Evolutionary conservation across 495 filamentous ascomycete genomes (phyloP).

Genomic region (Lophiotrema nucula): DNA sequence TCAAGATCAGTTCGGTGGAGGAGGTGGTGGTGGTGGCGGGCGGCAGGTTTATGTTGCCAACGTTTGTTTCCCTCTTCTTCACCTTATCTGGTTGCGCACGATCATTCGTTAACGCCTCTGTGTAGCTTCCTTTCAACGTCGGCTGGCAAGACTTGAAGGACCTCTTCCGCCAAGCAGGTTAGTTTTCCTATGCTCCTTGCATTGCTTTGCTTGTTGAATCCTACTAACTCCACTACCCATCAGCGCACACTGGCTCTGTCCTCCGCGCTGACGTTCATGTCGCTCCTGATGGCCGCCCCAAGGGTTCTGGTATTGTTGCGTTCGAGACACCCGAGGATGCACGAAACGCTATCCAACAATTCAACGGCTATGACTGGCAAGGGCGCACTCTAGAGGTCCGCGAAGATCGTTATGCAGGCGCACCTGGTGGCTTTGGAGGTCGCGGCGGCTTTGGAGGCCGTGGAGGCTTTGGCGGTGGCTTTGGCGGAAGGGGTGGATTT

Average conservation of each 20-base stretch:
- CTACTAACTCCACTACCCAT: constrained; percentile 23
- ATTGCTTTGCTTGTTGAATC: not conserved
- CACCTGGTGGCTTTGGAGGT: constrained; percentile 53
- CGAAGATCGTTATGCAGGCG: constrained; percentile 88
- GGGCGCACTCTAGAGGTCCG: constrained; percentile 90
- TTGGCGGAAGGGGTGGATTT: constrained; percentile 49
- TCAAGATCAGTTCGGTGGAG: constrained; percentile 1
- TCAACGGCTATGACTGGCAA: constrained; percentile 99
- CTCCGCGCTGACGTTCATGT: constrained; percentile 95
- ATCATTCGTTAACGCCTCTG: constrained; percentile 39
- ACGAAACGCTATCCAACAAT: constrained; percentile 90
- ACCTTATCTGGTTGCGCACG: constrained; percentile 8
- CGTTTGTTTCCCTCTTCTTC: constrained; percentile 66
- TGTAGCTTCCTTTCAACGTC: constrained; percentile 91
- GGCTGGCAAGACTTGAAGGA: constrained; percentile 99
- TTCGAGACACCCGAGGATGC: constrained; percentile 95
- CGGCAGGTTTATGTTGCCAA: constrained; percentile 97
- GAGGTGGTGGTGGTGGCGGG: constrained; percentile 46
- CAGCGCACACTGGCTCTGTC: constrained; percentile 69
- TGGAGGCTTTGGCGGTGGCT: constrained; percentile 45
- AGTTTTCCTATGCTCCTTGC: constrained; percentile 42
- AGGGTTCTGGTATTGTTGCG: constrained; percentile 93
- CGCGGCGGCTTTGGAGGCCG: constrained; percentile 51
- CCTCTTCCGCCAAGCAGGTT: constrained; percentile 96
- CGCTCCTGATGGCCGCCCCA: constrained; percentile 88